phyloP scores from a whole-genome alignment of 257 asterid species.

The Solanum phureja region DNA sequence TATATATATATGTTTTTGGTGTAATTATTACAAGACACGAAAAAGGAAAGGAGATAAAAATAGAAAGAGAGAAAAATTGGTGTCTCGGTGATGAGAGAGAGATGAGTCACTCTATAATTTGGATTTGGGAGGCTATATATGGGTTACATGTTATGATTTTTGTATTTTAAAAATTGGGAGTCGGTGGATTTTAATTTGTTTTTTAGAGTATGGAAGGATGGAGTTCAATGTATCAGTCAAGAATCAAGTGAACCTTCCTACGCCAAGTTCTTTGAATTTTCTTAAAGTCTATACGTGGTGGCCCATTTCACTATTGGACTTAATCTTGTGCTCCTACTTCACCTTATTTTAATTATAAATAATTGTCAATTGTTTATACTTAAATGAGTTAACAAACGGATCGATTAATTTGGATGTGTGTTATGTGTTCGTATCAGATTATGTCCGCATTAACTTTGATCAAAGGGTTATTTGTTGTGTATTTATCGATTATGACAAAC shows the following conservation, averaged over 20 bases:
- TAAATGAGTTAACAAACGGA: neutral
- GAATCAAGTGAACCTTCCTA: neutral
- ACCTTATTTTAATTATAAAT: no score
- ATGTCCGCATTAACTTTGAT: no score
- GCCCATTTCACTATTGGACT: neutral
- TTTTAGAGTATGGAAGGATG: neutral
- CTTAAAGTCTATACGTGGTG: neutral
- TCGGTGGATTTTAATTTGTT: constrained; percentile 5
- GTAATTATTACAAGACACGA: neutral
- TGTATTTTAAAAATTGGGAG: neutral
- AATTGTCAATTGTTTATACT: neutral
- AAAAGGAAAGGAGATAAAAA: neutral
- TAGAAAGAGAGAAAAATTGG: neutral
- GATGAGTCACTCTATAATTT: neutral
- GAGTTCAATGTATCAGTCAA: neutral
- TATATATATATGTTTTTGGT: neutral
- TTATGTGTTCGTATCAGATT: neutral
- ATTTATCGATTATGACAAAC: no score
- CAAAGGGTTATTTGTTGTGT: neutral
- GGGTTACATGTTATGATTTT: neutral
- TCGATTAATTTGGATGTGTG: neutral
- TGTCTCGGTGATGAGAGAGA: neutral
- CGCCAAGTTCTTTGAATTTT: constrained; percentile 10
- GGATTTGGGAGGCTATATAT: neutral
- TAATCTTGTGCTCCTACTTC: neutral